Evolutionary conservation across 352 stramenopile genomes (phyloP), one percentile per base, ranked within the genome.

Genomic region (Phytophthora rubi): DNA sequence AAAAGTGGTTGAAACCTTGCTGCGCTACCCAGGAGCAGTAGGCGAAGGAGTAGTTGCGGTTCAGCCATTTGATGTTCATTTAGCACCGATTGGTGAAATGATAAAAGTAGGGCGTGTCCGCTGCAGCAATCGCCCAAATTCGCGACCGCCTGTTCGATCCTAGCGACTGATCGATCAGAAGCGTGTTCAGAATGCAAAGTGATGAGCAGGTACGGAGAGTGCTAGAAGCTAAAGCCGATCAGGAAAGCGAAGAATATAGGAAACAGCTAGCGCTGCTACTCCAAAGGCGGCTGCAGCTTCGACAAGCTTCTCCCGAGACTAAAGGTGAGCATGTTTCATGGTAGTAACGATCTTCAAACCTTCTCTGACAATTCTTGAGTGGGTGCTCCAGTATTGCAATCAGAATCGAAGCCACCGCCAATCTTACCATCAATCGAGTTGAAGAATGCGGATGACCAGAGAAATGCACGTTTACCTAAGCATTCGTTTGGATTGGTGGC

Each of bases 401-500:
- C 61, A 52, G 39, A 42, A 21, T 18, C 15, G 7, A 33, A 35
- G 4, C 69, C 10, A 15, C 16, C 26, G 54, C 18, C 45, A 53
- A 30, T 12, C 12, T 32, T 30, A 53, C 45, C 45, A 53, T 53
- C 45, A 1, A 53, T 30, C 18, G 44, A 10, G 18, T 55, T 32
- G 39, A 63, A 71, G 48, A 6, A 37, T 18, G 23, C 8, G 37
- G 45, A 48, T 10, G 45, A 44, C 10, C 47, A 67, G 18, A 55
- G 10, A 33, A 55, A 61, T 4, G 21, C 28, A 26, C 18, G 53
- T n/a, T 71, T 66, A n/a, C 70, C 65, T 18, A 75, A 58, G 15
- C 59, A 72, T 28, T 76, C 70, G 15, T 90, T 85, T 54, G 82
- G 65, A n/a, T 33, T 94, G 18, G 75, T 93, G 2, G 75, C 80